These are phyloP conservation scores for Ustilago bromivora DNA, from an alignment of 1,284 basidiomycete species.

Conservation along the genomic window DNA sequence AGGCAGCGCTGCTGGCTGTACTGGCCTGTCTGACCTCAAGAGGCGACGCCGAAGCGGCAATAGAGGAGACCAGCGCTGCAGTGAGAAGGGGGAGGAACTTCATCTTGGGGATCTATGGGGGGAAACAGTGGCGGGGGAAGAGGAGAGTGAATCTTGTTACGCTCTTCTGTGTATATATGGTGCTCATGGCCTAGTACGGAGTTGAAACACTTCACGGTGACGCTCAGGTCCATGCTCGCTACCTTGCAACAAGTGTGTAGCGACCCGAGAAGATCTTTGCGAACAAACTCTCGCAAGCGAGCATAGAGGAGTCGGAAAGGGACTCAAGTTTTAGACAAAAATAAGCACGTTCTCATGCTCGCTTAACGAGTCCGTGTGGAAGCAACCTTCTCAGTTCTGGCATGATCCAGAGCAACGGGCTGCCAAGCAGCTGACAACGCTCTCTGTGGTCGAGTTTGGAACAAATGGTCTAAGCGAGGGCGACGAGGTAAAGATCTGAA, in stretches of 20 bases:
- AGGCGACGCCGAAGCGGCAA: conserved; percentile 18
- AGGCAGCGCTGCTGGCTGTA: conserved; percentile 16
- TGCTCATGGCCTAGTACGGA: not conserved
- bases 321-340: conserved; percentile 6
- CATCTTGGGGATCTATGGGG: conserved; percentile 7
- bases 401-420: not conserved
- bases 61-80: conserved; percentile 17
- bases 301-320: not conserved
- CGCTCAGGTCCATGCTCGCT: too few species aligned
- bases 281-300: not conserved
- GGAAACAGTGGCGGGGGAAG: not conserved
- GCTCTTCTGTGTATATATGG: conserved; percentile 1
- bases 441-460: not conserved
- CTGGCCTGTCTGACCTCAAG: conserved; percentile 29
- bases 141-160: not conserved
- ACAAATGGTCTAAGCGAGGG: conserved; percentile 1
- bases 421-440: not conserved
- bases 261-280: conserved; percentile 3
- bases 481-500: not conserved
- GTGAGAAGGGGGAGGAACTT: conserved; percentile 30
- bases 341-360: conserved; percentile 27
- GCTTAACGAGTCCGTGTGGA: conserved; percentile 16
- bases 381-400: not conserved
- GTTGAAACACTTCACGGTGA: not conserved
- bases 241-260: not conserved